A percentile compares a stretch with the other conserved stretches of the same genome.
phyloP scores from a whole-genome alignment of 129 eudicot genomes.

The Oenanthe sinensis region DNA sequence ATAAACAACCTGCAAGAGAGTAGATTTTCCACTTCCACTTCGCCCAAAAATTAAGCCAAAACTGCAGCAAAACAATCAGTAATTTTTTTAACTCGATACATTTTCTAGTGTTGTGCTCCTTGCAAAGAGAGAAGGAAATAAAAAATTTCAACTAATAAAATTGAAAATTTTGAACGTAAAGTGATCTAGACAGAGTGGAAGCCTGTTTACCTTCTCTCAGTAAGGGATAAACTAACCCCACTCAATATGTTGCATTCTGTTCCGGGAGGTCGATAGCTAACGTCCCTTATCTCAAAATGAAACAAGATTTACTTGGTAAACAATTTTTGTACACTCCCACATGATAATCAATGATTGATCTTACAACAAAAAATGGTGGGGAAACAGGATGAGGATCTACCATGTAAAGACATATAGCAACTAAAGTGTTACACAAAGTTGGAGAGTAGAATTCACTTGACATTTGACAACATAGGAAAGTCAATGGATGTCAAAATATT shows the following conservation, averaged over 20 bases:
- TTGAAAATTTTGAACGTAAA: not conserved
- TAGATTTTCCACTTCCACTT: slow-evolving; percentile 95
- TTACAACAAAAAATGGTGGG: not conserved
- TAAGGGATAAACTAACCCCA: slow-evolving; percentile 52
- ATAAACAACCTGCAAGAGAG: slow-evolving; percentile 70
- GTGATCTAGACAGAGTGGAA: not conserved
- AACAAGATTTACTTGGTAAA: slow-evolving; percentile 12
- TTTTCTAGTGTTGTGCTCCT: not conserved
- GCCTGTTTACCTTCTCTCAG: slow-evolving; percentile 51
- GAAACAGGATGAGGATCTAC: not conserved
- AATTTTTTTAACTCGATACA: not conserved
- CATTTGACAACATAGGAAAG: not conserved
- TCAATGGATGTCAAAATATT: not conserved
- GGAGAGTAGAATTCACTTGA: not conserved
- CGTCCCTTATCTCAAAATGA: slow-evolving; percentile 46
- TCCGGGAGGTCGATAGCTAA: slow-evolving; percentile 78
- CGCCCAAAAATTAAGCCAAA: slow-evolving; percentile 86
- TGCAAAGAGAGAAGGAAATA: not conserved
- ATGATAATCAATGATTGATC: not conserved
- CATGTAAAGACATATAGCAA: not conserved
- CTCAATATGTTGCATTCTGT: slow-evolving; percentile 65
- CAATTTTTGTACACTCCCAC: not conserved
- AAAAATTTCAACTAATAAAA: not conserved
- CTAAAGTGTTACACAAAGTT: not conserved
- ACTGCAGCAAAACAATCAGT: slow-evolving; percentile 33